Evolutionary conservation across 495 filamentous ascomycete genomes (phyloP).

Genomic region (Hyaloscypha bicolor): DNA sequence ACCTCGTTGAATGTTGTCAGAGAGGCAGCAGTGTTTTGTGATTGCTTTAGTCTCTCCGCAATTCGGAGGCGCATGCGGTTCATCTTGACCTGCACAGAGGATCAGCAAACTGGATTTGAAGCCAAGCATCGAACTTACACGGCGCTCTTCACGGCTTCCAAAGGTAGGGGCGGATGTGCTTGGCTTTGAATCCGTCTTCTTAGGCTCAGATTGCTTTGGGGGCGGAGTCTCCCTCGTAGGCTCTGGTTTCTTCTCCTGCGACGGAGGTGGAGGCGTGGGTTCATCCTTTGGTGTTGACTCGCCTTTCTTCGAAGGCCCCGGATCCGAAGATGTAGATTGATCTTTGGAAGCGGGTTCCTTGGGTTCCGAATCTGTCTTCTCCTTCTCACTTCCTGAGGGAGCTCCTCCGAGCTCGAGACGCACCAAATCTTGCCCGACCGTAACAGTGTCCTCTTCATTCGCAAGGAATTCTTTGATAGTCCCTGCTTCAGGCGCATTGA

Average conservation of each 20-base stretch:
- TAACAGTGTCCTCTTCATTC: constrained; percentile 94
- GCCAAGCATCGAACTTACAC: constrained; percentile 56
- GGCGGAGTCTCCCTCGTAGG: constrained; percentile 46
- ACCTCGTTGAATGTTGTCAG: constrained; percentile 99
- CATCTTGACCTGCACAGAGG: constrained; percentile 84
- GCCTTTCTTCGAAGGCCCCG: constrained; percentile 55
- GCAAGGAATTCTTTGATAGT: constrained; percentile 90
- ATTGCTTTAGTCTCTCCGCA: constrained; percentile 97
- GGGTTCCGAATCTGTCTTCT: constrained; percentile 55
- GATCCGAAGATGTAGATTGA: constrained; percentile 54
- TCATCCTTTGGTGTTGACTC: constrained; percentile 35
- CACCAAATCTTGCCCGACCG: constrained; percentile 88
- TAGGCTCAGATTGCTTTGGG: constrained; percentile 48
- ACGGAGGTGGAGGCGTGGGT: constrained; percentile 20
- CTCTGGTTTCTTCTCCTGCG: constrained; percentile 33
- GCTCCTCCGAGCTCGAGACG: constrained; percentile 79
- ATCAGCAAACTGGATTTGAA: constrained; percentile 11
- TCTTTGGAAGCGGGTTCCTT: constrained; percentile 63
- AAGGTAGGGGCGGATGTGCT: constrained; percentile 44
- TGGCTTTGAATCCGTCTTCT: constrained; percentile 40
- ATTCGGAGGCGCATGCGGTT: constrained; percentile 98
- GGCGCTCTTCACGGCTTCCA: constrained; percentile 84
- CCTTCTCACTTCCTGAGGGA: constrained; percentile 49
- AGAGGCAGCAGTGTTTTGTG: constrained; percentile 96
- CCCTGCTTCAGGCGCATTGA: constrained; percentile 87